Evolutionary conservation across 2,329 filamentous ascomycete genomes (phyloP).

Genomic region (Penicillium rolfsii): DNA sequence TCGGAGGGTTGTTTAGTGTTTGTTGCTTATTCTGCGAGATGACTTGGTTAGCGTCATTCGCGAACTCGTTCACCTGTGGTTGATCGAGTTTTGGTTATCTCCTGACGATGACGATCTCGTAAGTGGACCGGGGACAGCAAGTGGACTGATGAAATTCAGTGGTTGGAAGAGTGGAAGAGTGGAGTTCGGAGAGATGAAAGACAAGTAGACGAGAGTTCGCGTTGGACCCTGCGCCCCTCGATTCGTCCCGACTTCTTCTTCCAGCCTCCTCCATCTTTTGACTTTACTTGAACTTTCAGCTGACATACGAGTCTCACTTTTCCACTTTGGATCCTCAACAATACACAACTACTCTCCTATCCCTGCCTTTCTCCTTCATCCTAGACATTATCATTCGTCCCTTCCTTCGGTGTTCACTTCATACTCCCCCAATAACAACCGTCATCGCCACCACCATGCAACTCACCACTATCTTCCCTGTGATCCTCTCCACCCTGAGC

Average conservation of each 20-base stretch:
- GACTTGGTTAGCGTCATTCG: neutral
- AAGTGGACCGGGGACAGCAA: neutral
- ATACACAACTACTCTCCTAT: neutral
- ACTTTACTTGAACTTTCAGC: neutral
- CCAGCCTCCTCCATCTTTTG: conserved; percentile 1
- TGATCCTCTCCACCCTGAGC: conserved; percentile 31
- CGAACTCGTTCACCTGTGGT: neutral
- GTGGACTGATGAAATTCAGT: neutral
- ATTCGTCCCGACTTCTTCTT: neutral
- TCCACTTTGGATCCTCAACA: neutral
- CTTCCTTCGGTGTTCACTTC: neutral
- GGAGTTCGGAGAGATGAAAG: neutral
- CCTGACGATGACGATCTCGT: neutral
- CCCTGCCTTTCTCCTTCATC: neutral
- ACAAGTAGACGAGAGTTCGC: neutral
- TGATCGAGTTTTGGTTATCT: neutral
- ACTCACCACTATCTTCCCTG: conserved; percentile 30
- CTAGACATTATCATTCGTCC: neutral
- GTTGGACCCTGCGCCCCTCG: neutral
- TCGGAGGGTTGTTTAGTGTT: neutral
- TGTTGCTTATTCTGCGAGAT: neutral
- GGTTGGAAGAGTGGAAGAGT: neutral
- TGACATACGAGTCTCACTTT: neutral
- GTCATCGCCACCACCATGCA: conserved; percentile 32
- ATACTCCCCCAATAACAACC: neutral